Conservation (phyloP, 176 grass and related monocot species). For the Eleusine coracana region DNA sequence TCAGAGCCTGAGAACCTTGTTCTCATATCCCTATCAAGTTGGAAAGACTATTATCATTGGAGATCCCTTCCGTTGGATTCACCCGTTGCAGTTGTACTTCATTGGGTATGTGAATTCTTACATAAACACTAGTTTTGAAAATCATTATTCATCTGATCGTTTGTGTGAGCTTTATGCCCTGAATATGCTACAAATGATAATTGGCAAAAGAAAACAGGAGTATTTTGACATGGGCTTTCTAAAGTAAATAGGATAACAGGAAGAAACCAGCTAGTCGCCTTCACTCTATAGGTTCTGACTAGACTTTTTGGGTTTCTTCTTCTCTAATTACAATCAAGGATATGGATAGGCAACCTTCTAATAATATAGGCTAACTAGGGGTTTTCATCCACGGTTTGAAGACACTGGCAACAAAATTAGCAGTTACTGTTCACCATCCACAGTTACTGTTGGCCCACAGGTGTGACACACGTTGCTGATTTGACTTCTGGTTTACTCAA, state of each 20-base stretch:
- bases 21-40: conserved; percentile 50
- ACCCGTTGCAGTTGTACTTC: conserved; percentile 81
- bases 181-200: conserved; percentile 15
- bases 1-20: conserved; percentile 60
- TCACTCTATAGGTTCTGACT: background rate
- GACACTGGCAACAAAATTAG: too few relatives aligned
- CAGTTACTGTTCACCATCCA: too few relatives aligned
- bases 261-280: background rate
- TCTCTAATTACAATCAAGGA: background rate
- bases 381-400: too few relatives aligned
- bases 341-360: background rate
- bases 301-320: background rate
- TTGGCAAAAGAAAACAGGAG: background rate
- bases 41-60: conserved; percentile 94
- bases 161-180: background rate
- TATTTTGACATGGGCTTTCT: too few relatives aligned
- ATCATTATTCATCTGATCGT: background rate
- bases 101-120: conserved; percentile 65
- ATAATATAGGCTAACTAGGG: background rate
- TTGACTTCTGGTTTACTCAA: too few relatives aligned
- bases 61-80: conserved; percentile 85
- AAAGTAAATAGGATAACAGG: too few relatives aligned
- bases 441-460: too few relatives aligned
- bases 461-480: too few relatives aligned
- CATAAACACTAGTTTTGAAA: conserved; percentile 2